phyloP scores from a whole-genome alignment of 495 filamentous ascomycete species.

The Hypoxylon trugodes region DNA sequence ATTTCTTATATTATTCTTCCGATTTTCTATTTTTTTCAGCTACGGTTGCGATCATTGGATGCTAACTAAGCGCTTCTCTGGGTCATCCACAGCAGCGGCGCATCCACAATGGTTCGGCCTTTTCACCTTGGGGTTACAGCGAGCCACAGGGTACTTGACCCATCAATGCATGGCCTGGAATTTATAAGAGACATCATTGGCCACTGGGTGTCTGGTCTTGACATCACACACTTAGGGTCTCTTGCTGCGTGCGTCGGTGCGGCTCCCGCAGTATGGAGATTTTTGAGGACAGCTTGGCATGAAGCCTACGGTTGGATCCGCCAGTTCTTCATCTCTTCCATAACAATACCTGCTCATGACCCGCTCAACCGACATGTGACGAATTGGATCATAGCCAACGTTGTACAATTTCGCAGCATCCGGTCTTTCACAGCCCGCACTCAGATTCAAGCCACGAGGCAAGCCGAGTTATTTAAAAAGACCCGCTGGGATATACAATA shows the following conservation, averaged over 20 bases:
- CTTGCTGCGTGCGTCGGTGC: constrained; percentile 42
- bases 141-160: constrained; percentile 36
- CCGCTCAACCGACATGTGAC: constrained; percentile 55
- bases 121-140: constrained; percentile 38
- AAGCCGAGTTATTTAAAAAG: constrained; percentile 52
- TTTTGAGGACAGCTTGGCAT: constrained; percentile 38
- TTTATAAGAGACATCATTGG: constrained; percentile 40
- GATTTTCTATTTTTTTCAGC: constrained; percentile 6
- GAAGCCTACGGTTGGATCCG: constrained; percentile 52
- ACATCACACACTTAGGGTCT: constrained; percentile 44
- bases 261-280: constrained; percentile 42
- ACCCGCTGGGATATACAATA: constrained; percentile 55
- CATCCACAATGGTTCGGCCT: constrained; percentile 31
- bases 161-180: constrained; percentile 39
- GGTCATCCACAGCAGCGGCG: constrained; percentile 13
- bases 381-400: constrained; percentile 53
- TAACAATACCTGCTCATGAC: constrained; percentile 52
- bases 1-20: constrained; percentile 20
- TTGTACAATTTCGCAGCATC: constrained; percentile 45
- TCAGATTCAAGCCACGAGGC: constrained; percentile 44
- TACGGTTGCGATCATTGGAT: constrained; percentile 8
- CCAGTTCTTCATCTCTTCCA: constrained; percentile 52
- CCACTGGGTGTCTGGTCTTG: constrained; percentile 41
- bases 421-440: constrained; percentile 55
- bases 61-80: constrained; percentile 3